Evolutionary conservation across 2,329 filamentous ascomycete genomes (phyloP).

Genomic region (Sphaerostilbella broomeana): DNA sequence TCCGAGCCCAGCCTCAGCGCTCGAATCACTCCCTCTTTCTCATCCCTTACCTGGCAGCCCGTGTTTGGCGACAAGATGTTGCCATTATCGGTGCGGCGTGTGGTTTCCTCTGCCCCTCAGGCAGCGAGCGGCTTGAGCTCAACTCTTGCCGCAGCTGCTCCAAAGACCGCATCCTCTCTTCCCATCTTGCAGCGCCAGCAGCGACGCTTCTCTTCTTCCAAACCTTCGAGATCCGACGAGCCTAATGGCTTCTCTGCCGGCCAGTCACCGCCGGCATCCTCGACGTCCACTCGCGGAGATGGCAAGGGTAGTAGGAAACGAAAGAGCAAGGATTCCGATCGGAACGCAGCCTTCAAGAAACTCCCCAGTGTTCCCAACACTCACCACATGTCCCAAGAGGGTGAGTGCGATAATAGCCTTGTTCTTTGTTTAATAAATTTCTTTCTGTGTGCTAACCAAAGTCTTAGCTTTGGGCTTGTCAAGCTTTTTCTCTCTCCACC

Average conservation of each 20-base stretch:
- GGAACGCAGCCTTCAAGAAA: constrained; percentile 44
- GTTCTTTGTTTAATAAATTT: neutral
- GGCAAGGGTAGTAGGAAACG: constrained; percentile 45
- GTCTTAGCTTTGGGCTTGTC: constrained; percentile 73
- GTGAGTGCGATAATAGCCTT: constrained; percentile 36
- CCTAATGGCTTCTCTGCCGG: constrained; percentile 44
- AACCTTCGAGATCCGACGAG: constrained; percentile 55
- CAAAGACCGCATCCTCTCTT: constrained; percentile 32
- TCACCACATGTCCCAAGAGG: constrained; percentile 61
- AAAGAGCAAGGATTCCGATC: constrained; percentile 48
- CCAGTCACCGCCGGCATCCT: constrained; percentile 43
- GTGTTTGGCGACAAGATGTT: constrained; percentile 39
- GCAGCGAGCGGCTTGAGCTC: constrained; percentile 36
- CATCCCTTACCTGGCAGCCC: constrained; percentile 10
- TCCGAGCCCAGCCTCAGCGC: constrained; percentile 26
- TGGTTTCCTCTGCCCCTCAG: constrained; percentile 41
- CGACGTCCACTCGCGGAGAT: constrained; percentile 34
- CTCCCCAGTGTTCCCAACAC: constrained; percentile 71
- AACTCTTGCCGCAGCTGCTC: constrained; percentile 34
- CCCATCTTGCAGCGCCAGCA: constrained; percentile 39
- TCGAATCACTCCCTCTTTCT: constrained; percentile 15
- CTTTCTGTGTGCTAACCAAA: constrained; percentile 14
- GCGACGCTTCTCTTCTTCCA: constrained; percentile 54
- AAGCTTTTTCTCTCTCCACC: constrained; percentile 91
- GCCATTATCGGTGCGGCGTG: constrained; percentile 50